Percentiles rank a stretch among this genome's conserved stretches.
These are phyloP conservation scores for Ophiostoma pallidulum DNA, from an alignment of 2,329 filamentous ascomycete species.

Conservation along the genomic window DNA sequence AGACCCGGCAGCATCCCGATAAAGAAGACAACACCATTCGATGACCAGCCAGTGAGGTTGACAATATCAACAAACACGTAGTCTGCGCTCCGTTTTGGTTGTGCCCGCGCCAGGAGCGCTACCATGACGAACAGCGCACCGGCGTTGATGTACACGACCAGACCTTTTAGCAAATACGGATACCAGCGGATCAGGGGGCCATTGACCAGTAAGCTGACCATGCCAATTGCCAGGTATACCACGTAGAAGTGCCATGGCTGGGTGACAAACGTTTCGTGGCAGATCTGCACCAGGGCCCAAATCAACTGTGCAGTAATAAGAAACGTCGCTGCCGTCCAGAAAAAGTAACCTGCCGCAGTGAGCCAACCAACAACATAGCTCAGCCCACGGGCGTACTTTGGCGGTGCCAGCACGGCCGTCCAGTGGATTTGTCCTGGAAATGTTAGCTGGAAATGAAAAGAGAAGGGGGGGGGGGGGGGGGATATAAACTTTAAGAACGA, in stretches of 20 bases:
- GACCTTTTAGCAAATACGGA: neutral
- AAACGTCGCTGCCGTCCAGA: neutral
- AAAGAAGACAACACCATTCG: slow-evolving; percentile 4
- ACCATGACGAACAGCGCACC: slow-evolving; percentile 5
- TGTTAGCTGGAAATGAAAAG: neutral
- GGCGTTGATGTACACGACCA: neutral
- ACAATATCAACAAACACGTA: slow-evolving; percentile 5
- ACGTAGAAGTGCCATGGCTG: slow-evolving; percentile 1
- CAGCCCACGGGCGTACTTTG: neutral
- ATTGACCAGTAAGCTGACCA: neutral
- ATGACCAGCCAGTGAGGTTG: slow-evolving; percentile 7
- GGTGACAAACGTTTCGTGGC: neutral
- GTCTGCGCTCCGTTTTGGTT: neutral
- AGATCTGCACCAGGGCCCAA: neutral
- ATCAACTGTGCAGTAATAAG: slow-evolving; percentile 1
- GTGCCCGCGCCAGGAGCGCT: neutral
- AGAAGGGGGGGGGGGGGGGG: too few relatives aligned
- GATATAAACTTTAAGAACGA: too few relatives aligned
- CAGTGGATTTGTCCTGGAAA: slow-evolving; percentile 2
- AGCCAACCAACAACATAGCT: neutral
- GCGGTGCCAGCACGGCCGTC: neutral
- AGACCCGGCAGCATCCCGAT: slow-evolving; percentile 3
- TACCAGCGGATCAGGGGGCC: neutral
- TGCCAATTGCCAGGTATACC: neutral
- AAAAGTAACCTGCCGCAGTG: neutral